Evolutionary conservation across 2,329 filamentous ascomycete genomes (phyloP), one percentile per base, ranked within the genome.

Genomic region (Chlorencoelia australis): DNA sequence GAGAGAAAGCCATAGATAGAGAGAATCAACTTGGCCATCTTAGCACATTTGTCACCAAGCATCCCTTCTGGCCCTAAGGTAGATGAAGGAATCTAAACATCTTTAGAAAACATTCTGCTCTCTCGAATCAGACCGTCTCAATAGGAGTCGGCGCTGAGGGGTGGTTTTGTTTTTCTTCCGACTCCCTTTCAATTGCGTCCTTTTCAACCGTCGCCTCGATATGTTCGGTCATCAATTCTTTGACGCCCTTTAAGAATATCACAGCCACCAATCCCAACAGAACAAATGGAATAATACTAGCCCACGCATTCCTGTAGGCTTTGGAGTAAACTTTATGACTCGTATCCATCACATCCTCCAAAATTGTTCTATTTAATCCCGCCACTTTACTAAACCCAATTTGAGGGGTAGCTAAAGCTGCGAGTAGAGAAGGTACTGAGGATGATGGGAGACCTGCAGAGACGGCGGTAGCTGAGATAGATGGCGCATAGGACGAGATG

Each of bases 191-290:
- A 29, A 15, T n/a, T 18, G 9, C 37, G 16, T 43, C 43, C 24
- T 49, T 58, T 49, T 71, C 67, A 6, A 71, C 65, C 2, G 65
- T 68, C 16, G 67, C 67, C 50, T 71, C 68, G 4, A 71, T 62
- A 51, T 67, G 63, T 43, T 71, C 67, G 11, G 67, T 71, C 67
- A 71, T 71, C 30, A 70, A 50, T 30, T 69, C 65, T 41, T 61
- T 63, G 0, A 71, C 67, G 0, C 65, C 65, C 33, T 62, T 63
- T 50, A 70, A 46, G 36, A 62, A 59, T 9, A 52, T 55, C 4
- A 71, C 59, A 0, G 62, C 58, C 2, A 64, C 55, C 4, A 67
- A 53, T 1, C 66, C 67, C 16, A 71, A 44, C 4, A 69, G 64
- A 2, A 70, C 63, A 48, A 72, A 71, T 0, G 68, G 68, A 7